phyloP scores from a whole-genome alignment of 129 eudicot genomes.

The Artemisia argyi region DNA sequence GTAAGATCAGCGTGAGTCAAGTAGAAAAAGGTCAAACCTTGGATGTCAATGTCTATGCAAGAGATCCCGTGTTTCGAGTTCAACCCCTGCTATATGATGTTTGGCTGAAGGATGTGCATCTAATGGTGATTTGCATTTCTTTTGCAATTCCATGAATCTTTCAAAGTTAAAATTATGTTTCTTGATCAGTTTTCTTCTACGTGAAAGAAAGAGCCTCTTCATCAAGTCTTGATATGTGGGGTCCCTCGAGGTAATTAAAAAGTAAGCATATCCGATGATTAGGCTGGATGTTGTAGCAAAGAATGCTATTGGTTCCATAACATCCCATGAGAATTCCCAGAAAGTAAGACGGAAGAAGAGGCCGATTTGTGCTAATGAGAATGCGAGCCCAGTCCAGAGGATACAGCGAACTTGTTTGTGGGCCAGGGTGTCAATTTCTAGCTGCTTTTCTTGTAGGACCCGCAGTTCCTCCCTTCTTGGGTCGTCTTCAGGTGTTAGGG shows the following conservation, averaged over 20 bases:
- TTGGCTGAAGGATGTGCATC: slow-evolving; percentile 37
- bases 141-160: slow-evolving; percentile 61
- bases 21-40: slow-evolving; percentile 21
- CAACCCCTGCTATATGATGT: slow-evolving; percentile 42
- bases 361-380: slow-evolving; percentile 59
- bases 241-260: slow-evolving; percentile 74
- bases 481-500: slow-evolving; percentile 75
- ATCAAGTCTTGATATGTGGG: slow-evolving; percentile 81
- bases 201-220: slow-evolving; percentile 72
- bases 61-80: slow-evolving; percentile 47
- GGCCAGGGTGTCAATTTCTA: slow-evolving; percentile 60
- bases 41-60: slow-evolving; percentile 41
- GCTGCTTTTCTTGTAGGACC: slow-evolving; percentile 61
- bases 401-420: slow-evolving; percentile 81
- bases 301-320: slow-evolving; percentile 93
- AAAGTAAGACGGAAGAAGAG: slow-evolving; percentile 89
- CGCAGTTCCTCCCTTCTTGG: slow-evolving; percentile 60
- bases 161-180: slow-evolving; percentile 51
- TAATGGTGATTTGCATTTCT: slow-evolving; percentile 47
- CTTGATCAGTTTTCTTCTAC: slow-evolving; percentile 77
- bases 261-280: slow-evolving; percentile 80
- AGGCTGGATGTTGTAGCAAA: slow-evolving; percentile 70
- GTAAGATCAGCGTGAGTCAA: slow-evolving; percentile 8
- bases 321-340: slow-evolving; percentile 98
- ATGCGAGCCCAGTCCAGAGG: slow-evolving; percentile 72